Base-by-base conservation (phyloP, 2,329 filamentous ascomycete genomes). In the Fusarium drepaniforme region DNA sequence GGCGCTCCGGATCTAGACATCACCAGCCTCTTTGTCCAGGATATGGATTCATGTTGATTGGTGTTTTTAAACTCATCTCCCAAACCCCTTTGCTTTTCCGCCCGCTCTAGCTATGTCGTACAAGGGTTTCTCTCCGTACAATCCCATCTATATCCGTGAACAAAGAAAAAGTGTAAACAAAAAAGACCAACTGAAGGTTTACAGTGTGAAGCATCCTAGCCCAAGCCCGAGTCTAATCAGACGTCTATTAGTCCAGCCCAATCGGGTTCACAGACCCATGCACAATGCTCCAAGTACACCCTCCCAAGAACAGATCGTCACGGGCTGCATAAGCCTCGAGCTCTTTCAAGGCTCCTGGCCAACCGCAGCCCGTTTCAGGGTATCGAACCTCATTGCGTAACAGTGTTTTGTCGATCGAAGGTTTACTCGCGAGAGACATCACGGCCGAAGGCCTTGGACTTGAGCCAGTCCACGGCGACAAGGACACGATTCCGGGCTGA, bases 371-470 rank as follows among this genome's bases (percentile, higher is more conserved):
- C 59, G 69, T 75, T 67, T 77, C 67, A 68, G 70, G 76, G 74
- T 77, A 79, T 78, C 73, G 70, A 70, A 77, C 72, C 73, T 77
- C 67, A 63, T 74, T 62, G 68, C 72, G 66, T 76, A 73, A 68
- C 62, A 78, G 67, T 38, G 58, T 68, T 70, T 71, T 72, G 60
- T 76, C 58, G 56, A 67, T 74, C 66, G 66, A 67, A 28, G 66
- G 40, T 69, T 83, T 91, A 96, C 86, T 96, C 94, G 80, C 94
- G 90, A 53, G 94, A 96, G 62, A 98, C 94, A 81, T 99, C 97
- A 83, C 97, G 95, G 73, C 97, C 97, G 82, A 99, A 99, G 71
- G 97, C 87, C 88, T 97, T 97, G 78, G 96, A 95, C 90, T 99
- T 99, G 84, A 96, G 84, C 97, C 97, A 99, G 86, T 99, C 97